A percentile compares a stretch with the other conserved stretches of the same genome.
Conservation (phyloP, 1,284 basidiomycete genomes). For the Trametes sp. region DNA sequence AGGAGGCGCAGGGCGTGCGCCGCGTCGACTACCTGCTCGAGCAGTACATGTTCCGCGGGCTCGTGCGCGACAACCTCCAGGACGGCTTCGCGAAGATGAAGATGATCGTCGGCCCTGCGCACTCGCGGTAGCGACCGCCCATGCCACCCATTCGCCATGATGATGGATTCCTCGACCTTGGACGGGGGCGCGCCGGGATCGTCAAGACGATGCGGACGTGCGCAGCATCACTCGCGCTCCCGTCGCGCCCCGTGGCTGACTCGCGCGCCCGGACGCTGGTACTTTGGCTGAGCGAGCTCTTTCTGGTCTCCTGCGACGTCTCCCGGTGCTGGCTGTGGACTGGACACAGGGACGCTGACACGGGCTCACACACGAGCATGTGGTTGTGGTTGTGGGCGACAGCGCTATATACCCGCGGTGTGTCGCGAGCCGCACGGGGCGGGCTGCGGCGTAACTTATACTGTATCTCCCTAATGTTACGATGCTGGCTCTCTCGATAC, state of each 20-base stretch:
- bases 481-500: neutral
- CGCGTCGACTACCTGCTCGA: slow-evolving; percentile 61
- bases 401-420: neutral
- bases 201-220: neutral
- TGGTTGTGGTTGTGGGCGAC: too few relatives aligned
- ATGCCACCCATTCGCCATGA: neutral
- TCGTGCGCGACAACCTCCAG: slow-evolving; percentile 49
- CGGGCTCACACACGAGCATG: neutral
- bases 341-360: neutral
- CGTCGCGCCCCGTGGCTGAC: neutral
- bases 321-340: neutral
- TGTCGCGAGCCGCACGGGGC: too few relatives aligned
- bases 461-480: slow-evolving; percentile 1
- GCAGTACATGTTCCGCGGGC: slow-evolving; percentile 60
- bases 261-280: neutral
- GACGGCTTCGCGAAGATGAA: slow-evolving; percentile 50
- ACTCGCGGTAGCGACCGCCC: slow-evolving; percentile 10
- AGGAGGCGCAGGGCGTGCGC: slow-evolving; percentile 54
- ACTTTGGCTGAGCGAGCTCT: neutral
- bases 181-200: neutral
- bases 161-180: neutral
- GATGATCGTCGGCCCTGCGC: slow-evolving; percentile 43
- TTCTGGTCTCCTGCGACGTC: slow-evolving; percentile 1
- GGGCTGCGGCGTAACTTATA: neutral
- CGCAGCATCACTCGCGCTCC: neutral